phyloP scores from a whole-genome alignment of 225 moss, liverwort and hornwort genomes.

The Anthoceros angustus region DNA sequence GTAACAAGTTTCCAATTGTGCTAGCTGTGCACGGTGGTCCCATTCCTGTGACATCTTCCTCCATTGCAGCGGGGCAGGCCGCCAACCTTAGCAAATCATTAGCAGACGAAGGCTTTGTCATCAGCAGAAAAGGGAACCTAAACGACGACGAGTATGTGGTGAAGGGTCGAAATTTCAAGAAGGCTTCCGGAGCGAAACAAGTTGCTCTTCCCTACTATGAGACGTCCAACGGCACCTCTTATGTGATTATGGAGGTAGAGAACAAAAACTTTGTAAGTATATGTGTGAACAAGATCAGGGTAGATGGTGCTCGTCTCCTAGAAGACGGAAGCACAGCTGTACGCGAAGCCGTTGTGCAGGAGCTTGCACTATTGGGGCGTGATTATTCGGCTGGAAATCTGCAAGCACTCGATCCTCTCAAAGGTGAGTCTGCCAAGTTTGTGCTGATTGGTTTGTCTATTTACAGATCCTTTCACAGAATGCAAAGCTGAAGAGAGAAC shows the following conservation, averaged over 20 bases:
- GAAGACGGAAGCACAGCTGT: slow-evolving; percentile 69
- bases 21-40: slow-evolving; percentile 81
- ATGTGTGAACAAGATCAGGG: slow-evolving; percentile 81
- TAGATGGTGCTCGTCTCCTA: slow-evolving; percentile 62
- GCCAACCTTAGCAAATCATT: slow-evolving; percentile 37
- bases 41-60: slow-evolving; percentile 38
- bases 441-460: neutral
- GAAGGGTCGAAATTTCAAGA: slow-evolving; percentile 57
- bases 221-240: slow-evolving; percentile 54
- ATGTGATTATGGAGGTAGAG: slow-evolving; percentile 83
- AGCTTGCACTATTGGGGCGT: slow-evolving; percentile 68
- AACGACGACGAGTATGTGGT: slow-evolving; percentile 66
- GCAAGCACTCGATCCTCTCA: slow-evolving; percentile 73
- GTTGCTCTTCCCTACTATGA: slow-evolving; percentile 77
- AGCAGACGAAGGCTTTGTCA: slow-evolving; percentile 82
- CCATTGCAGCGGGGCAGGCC: slow-evolving; percentile 16
- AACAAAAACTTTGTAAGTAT: slow-evolving; percentile 58
- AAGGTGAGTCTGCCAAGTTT: slow-evolving; percentile 26
- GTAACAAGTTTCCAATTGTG: slow-evolving; percentile 56
- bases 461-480: neutral
- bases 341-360: slow-evolving; percentile 49
- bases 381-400: slow-evolving; percentile 66
- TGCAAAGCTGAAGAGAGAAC: neutral
- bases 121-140: slow-evolving; percentile 64
- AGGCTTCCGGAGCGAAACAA: slow-evolving; percentile 69